These are phyloP conservation scores for Sporothrix globosa DNA, from an alignment of 2,329 filamentous ascomycete species.

Conservation along the genomic window DNA sequence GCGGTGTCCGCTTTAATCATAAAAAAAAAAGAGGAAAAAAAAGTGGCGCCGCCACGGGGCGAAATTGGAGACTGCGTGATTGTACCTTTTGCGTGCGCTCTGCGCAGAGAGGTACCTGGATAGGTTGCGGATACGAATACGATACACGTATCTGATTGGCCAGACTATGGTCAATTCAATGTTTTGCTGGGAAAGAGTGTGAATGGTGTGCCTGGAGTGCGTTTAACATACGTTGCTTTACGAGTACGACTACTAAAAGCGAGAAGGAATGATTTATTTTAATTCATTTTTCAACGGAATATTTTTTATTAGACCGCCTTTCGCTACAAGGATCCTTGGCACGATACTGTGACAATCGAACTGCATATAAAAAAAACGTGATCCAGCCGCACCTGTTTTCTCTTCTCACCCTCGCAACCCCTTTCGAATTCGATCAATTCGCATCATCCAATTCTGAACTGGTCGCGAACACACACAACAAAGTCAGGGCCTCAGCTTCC, in stretches of 20 bases:
- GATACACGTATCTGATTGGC: constrained; percentile 30
- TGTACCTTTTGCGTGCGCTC: constrained; percentile 15
- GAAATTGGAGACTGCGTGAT: constrained; percentile 20
- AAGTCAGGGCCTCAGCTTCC: not conserved
- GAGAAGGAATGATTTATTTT: constrained; percentile 11
- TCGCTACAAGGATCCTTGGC: constrained; percentile 12
- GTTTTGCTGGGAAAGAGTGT: not conserved
- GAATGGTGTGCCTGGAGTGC: not conserved
- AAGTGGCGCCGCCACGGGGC: constrained; percentile 7
- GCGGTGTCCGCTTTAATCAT: not conserved
- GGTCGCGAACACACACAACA: constrained; percentile 19
- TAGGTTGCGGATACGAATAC: constrained; percentile 35
- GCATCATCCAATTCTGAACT: constrained; percentile 28
- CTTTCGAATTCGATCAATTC: constrained; percentile 29
- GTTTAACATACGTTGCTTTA: not conserved
- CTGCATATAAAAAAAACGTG: not conserved
- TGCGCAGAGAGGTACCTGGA: not conserved
- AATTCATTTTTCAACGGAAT: not conserved
- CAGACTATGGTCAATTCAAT: not conserved
- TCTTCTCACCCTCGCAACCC: constrained; percentile 16
- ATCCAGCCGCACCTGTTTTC: constrained; percentile 6
- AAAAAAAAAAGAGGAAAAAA: not conserved
- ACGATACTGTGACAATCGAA: constrained; percentile 1
- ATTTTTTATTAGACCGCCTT: constrained; percentile 7
- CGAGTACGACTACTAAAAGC: constrained; percentile 15